phyloP scores from a whole-genome alignment of 1,284 basidiomycete genomes.

The Termitomyces sp. region DNA sequence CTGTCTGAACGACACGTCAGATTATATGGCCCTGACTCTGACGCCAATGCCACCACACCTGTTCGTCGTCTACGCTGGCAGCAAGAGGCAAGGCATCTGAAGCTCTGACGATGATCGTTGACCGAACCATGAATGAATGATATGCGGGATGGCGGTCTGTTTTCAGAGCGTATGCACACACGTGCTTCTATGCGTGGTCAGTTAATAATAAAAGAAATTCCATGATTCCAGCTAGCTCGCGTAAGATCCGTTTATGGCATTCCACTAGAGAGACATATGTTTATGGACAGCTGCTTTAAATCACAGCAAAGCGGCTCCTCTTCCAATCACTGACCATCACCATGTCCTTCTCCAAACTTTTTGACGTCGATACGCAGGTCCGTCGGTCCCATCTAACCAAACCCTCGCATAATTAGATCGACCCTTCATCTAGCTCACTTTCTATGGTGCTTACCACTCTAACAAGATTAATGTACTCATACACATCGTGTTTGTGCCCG shows the following conservation, averaged over 20 bases:
- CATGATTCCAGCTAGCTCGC: not conserved
- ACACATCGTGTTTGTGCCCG: slow-evolving; percentile 79
- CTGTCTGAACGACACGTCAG: slow-evolving; percentile 62
- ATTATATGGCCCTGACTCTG: slow-evolving; percentile 15
- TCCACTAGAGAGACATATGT: slow-evolving; percentile 14
- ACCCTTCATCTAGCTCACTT: slow-evolving; percentile 54
- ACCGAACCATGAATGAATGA: slow-evolving; percentile 68
- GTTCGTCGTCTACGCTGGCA: slow-evolving; percentile 93
- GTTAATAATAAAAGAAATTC: not conserved
- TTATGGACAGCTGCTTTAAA: slow-evolving; percentile 9
- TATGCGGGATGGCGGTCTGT: not conserved
- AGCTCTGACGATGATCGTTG: slow-evolving; percentile 89
- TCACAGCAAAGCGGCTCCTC: not conserved
- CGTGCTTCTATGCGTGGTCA: slow-evolving; percentile 2
- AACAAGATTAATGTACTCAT: slow-evolving; percentile 77
- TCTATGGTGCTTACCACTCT: slow-evolving; percentile 87
- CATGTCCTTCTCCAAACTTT: slow-evolving; percentile 39
- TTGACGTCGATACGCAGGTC: slow-evolving; percentile 60
- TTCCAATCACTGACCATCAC: slow-evolving; percentile 21
- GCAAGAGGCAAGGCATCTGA: slow-evolving; percentile 89
- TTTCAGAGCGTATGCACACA: slow-evolving; percentile 7
- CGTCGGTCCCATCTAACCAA: not conserved
- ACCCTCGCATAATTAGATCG: slow-evolving; percentile 4
- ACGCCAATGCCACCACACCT: slow-evolving; percentile 44
- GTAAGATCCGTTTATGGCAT: slow-evolving; percentile 12